These are phyloP conservation scores for Lolium perenne DNA, from an alignment of 176 grass and related monocot species.

Conservation along the genomic window DNA sequence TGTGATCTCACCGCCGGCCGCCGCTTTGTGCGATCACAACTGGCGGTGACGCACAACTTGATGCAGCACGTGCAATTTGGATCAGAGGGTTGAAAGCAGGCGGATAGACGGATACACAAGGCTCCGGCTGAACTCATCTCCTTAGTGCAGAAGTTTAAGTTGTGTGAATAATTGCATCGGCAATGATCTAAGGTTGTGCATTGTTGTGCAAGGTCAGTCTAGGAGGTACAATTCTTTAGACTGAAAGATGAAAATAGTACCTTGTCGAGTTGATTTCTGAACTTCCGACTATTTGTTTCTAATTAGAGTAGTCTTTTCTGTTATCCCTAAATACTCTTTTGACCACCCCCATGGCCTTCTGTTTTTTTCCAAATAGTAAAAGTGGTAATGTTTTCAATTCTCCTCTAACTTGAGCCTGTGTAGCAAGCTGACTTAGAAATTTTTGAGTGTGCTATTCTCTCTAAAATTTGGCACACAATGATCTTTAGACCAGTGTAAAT, in stretches of 20 bases:
- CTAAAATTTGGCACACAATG: background rate
- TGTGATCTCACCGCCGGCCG: too few relatives aligned
- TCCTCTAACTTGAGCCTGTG: conserved; percentile 6
- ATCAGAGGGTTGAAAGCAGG: too few relatives aligned
- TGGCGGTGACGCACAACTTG: too few relatives aligned
- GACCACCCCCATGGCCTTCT: background rate
- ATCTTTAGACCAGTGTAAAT: conserved; percentile 28
- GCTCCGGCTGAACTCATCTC: conserved; percentile 25
- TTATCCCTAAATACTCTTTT: background rate
- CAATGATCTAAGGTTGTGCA: background rate
- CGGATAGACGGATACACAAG: too few relatives aligned
- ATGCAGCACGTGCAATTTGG: too few relatives aligned
- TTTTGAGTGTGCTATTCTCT: background rate
- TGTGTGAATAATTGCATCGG: background rate
- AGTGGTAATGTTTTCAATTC: background rate
- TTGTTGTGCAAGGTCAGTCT: conserved; percentile 8
- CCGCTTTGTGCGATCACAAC: too few relatives aligned
- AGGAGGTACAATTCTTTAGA: background rate
- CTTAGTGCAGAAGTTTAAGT: conserved; percentile 1
- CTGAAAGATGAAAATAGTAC: conserved; percentile 12
- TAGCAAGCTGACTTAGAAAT: background rate
- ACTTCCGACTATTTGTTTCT: background rate
- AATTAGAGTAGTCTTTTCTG: background rate
- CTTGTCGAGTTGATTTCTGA: conserved; percentile 18
- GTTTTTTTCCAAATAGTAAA: background rate